Conservation (phyloP, 257 asterid species). For the Solanum pimpinellifolium region DNA sequence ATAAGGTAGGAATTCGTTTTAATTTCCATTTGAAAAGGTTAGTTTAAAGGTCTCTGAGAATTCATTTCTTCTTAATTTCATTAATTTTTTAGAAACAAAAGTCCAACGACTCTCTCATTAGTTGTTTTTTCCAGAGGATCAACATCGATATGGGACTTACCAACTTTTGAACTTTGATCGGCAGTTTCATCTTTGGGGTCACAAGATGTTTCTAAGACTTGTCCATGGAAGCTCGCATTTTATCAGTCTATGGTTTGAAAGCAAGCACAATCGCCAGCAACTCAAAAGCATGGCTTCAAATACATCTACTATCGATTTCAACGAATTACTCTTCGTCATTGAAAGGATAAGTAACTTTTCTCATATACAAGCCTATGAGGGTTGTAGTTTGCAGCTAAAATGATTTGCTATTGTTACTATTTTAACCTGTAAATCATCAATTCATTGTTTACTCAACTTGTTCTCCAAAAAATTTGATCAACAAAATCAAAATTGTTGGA, state of each 20-base stretch:
- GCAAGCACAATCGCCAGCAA: constrained; percentile 71
- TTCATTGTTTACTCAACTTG: too few species aligned
- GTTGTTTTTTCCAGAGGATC: too few species aligned
- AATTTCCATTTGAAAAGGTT: too few species aligned
- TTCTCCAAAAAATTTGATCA: too few species aligned
- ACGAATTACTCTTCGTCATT: constrained; percentile 14
- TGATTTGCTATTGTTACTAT: not conserved
- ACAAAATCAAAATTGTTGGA: too few species aligned
- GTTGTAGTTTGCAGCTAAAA: not conserved
- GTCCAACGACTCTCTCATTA: too few species aligned
- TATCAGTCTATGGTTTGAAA: constrained; percentile 62
- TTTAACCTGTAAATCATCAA: too few species aligned
- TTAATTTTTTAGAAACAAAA: too few species aligned
- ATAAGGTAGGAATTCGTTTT: too few species aligned
- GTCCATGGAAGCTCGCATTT: constrained; percentile 46
- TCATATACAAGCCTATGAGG: not conserved
- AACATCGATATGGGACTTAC: not conserved
- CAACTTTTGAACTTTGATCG: not conserved
- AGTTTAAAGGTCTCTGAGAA: too few species aligned
- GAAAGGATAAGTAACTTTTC: not conserved
- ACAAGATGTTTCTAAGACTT: constrained; percentile 40
- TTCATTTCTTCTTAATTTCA: too few species aligned
- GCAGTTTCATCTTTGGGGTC: constrained; percentile 33
- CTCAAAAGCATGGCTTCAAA: constrained; percentile 50
- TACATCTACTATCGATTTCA: constrained; percentile 45